Evolutionary conservation across 2,329 filamentous ascomycete genomes (phyloP).

Genomic region (Aspergillus uvarum): DNA sequence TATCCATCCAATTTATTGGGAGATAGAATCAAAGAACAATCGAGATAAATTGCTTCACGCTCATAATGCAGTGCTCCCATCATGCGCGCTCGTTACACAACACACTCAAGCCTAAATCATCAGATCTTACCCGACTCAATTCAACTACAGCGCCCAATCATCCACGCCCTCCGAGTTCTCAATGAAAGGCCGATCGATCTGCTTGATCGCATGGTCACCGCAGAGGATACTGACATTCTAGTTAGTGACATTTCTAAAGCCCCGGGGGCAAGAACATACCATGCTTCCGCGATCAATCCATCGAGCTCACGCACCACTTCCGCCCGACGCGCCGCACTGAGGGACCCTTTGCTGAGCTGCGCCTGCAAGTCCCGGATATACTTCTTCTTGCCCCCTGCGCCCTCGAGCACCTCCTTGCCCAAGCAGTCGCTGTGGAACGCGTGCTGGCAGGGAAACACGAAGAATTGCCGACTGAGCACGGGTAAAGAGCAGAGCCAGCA

Average conservation of each 20-base stretch:
- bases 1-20: not conserved
- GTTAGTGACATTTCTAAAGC: conserved; percentile 24
- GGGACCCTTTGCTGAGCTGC: conserved; percentile 74
- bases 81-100: too few species aligned
- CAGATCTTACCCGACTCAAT: not conserved
- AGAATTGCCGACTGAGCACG: conserved; percentile 86
- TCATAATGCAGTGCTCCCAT: not conserved
- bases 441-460: conserved; percentile 97
- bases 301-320: conserved; percentile 85
- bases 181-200: conserved; percentile 91
- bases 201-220: conserved; percentile 90
- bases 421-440: conserved; percentile 96
- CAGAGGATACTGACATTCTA: conserved; percentile 71
- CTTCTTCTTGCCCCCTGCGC: conserved; percentile 73
- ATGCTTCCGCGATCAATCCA: conserved; percentile 83
- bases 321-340: conserved; percentile 71
- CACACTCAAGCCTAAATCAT: not conserved
- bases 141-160: conserved; percentile 71
- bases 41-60: not conserved
- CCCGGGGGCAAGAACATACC: conserved; percentile 55
- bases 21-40: not conserved
- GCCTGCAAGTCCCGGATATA: conserved; percentile 83
- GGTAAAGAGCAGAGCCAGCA: conserved; percentile 88
- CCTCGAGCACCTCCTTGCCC: conserved; percentile 79
- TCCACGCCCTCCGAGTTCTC: conserved; percentile 67